These are phyloP conservation scores for Sporisorium reilianum DNA, from an alignment of 1,284 basidiomycete genomes.

Conservation along the genomic window DNA sequence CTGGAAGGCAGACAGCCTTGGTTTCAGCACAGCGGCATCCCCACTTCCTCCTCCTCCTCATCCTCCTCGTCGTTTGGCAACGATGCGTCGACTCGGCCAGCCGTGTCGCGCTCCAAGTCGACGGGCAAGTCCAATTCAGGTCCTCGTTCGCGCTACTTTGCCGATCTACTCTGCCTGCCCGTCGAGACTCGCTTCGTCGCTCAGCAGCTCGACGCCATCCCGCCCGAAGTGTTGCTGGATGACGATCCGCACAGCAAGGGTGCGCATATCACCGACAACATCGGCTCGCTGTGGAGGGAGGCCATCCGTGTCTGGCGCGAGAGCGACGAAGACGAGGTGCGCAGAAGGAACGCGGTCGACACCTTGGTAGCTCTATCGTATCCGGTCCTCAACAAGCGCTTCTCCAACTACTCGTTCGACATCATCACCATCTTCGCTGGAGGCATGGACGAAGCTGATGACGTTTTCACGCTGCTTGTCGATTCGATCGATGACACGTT, in stretches of 20 bases:
- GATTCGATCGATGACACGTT: constrained; percentile 56
- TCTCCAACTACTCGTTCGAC: constrained; percentile 63
- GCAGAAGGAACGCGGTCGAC: constrained; percentile 59
- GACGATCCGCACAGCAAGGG: constrained; percentile 52
- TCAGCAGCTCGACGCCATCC: constrained; percentile 45
- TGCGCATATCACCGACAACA: constrained; percentile 57
- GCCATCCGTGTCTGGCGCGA: constrained; percentile 56
- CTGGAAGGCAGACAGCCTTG: constrained; percentile 62
- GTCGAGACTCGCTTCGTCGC: constrained; percentile 55
- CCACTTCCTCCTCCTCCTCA: constrained; percentile 10
- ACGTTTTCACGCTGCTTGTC: constrained; percentile 61
- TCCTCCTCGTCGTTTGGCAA: constrained; percentile 19
- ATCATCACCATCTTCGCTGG: constrained; percentile 62
- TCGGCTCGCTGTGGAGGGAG: constrained; percentile 63
- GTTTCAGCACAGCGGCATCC: constrained; percentile 16
- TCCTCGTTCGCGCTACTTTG: constrained; percentile 60
- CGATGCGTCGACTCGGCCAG: constrained; percentile 20
- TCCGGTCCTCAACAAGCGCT: constrained; percentile 58
- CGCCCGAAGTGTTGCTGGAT: constrained; percentile 49
- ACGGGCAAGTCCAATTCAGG: constrained; percentile 59
- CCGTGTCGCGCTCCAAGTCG: constrained; percentile 34
- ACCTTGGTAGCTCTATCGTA: constrained; percentile 59
- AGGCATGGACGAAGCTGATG: constrained; percentile 66
- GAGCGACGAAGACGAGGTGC: constrained; percentile 53
- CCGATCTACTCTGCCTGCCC: constrained; percentile 59